Percentiles rank a stretch among this genome's conserved stretches.
Conservation (phyloP, 257 asterid genomes). For the Anisodus tanguticus region DNA sequence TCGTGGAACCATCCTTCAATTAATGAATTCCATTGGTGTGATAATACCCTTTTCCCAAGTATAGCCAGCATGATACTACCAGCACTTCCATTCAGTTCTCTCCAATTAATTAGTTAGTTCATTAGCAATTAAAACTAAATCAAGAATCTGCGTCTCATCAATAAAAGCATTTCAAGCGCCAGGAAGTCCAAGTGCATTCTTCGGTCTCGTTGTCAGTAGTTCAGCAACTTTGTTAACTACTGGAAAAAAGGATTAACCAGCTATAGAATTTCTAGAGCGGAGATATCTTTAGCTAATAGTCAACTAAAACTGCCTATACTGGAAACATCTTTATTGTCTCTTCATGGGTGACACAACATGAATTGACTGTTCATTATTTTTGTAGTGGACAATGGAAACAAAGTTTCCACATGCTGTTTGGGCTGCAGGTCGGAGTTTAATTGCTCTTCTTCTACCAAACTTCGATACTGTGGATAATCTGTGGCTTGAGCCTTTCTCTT, state of each 20-base stretch:
- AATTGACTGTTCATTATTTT: conserved; percentile 29
- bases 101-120: background rate
- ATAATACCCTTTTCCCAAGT: background rate
- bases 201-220: conserved; percentile 1
- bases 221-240: conserved; percentile 19
- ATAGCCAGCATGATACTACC: background rate
- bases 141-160: background rate
- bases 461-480: conserved; percentile 83
- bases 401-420: conserved; percentile 94
- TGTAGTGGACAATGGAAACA: conserved; percentile 88
- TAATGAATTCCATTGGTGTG: background rate
- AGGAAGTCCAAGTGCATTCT: background rate
- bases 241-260: background rate
- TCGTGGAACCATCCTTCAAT: background rate
- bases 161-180: background rate
- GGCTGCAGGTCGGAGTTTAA: conserved; percentile 98
- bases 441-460: conserved; percentile 86
- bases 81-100: conserved; percentile 12
- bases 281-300: conserved; percentile 16
- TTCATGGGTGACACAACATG: conserved; percentile 23
- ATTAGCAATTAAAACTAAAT: conserved; percentile 14
- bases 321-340: conserved; percentile 1
- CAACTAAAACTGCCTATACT: conserved; percentile 9
- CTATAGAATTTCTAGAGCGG: background rate
- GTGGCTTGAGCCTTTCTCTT: conserved; percentile 93